phyloP scores from a whole-genome alignment of 1,139 yeast genomes.

The Diutina scorzettiae region DNA sequence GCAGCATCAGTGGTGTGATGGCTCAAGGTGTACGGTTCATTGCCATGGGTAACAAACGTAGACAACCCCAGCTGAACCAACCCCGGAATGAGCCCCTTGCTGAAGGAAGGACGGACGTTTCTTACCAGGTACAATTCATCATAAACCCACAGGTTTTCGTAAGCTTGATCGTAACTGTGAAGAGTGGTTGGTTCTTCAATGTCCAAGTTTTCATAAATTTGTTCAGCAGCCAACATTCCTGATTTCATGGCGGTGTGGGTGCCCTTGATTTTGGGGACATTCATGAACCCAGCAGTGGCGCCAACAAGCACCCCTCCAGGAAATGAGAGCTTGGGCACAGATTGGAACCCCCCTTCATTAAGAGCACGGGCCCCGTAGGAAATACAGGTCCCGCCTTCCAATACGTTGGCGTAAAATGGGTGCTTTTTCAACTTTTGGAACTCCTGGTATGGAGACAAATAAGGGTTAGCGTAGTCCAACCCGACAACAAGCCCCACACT shows the following conservation, averaged over 20 bases:
- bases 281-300: conserved; percentile 91
- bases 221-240: conserved; percentile 90
- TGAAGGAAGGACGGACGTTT: conserved; percentile 86
- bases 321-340: conserved; percentile 78
- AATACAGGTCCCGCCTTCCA: conserved; percentile 83
- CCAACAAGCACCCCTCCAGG: conserved; percentile 96
- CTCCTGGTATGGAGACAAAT: conserved; percentile 89
- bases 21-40: conserved; percentile 77
- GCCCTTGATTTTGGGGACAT: conserved; percentile 96
- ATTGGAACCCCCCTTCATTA: conserved; percentile 92
- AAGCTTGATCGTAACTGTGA: conserved; percentile 45
- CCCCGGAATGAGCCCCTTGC: conserved; percentile 70
- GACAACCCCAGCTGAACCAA: conserved; percentile 76
- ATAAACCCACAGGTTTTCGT: conserved; percentile 73
- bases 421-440: conserved; percentile 90
- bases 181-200: conserved; percentile 37
- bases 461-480: conserved; percentile 86
- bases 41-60: conserved; percentile 64
- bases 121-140: conserved; percentile 74
- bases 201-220: conserved; percentile 44
- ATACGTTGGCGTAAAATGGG: conserved; percentile 65
- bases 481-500: conserved; percentile 88
- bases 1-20: conserved; percentile 64
- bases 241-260: conserved; percentile 95
- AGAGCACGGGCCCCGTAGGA: conserved; percentile 93